phyloP scores from a whole-genome alignment of 345 rosid genomes.

The Cardamine occulta region DNA sequence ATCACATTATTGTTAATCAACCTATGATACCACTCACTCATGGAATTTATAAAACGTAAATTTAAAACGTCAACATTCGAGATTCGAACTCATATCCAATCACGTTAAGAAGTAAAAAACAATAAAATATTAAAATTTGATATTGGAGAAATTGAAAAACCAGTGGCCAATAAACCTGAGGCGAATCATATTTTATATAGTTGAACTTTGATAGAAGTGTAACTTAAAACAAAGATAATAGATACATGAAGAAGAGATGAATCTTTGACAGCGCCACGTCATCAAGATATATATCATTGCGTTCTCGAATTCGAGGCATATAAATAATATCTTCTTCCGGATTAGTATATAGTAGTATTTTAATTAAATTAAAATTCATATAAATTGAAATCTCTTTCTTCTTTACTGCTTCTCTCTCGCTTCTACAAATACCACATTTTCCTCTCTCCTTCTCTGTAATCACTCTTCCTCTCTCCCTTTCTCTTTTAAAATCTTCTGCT shows the following conservation, averaged over 20 bases:
- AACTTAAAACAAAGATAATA: neutral
- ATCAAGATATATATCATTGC: slow-evolving; percentile 19
- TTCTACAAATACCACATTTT: slow-evolving; percentile 31
- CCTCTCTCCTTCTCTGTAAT: neutral
- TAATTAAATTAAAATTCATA: neutral
- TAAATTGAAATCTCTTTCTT: slow-evolving; percentile 14
- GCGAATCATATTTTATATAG: neutral
- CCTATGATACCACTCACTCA: neutral
- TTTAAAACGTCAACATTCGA: neutral
- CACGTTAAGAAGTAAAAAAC: neutral
- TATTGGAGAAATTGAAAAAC: neutral
- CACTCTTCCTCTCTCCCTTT: neutral
- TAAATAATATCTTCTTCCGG: neutral
- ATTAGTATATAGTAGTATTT: neutral
- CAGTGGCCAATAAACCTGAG: neutral
- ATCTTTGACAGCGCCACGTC: slow-evolving; percentile 41
- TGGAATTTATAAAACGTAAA: no score
- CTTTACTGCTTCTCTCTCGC: neutral
- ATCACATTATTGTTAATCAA: no score
- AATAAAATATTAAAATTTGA: no score
- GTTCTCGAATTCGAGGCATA: slow-evolving; percentile 27
- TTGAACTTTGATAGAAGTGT: neutral
- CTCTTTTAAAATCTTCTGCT: slow-evolving; percentile 1
- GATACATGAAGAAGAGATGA: neutral
- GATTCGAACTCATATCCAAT: neutral